Conservation (phyloP, 139 green algal species). For the Chlorella sp. region DNA sequence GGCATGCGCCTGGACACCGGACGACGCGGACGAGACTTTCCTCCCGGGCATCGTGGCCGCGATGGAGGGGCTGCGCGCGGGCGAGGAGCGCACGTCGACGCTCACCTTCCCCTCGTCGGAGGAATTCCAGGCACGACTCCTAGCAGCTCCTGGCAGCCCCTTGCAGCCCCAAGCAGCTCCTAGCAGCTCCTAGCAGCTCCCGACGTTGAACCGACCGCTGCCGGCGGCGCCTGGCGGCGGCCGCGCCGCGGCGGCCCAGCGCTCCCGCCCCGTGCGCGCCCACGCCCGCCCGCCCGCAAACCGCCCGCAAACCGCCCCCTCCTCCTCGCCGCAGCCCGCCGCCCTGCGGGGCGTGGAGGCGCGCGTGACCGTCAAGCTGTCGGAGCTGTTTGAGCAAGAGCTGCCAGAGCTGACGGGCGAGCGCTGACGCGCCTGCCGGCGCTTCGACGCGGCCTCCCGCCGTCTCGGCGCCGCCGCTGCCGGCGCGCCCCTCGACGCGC, state of each 20-base stretch:
- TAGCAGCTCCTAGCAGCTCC: too few relatives aligned
- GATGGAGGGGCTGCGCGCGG: slow-evolving; percentile 45
- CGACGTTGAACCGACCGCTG: too few relatives aligned
- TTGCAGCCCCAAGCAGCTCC: too few relatives aligned
- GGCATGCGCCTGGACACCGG: slow-evolving; percentile 56
- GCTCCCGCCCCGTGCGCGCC: background rate
- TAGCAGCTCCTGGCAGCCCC: too few relatives aligned
- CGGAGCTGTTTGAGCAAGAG: slow-evolving; percentile 56
- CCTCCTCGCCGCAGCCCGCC: slow-evolving; percentile 25
- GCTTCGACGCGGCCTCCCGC: background rate
- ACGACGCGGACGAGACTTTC: slow-evolving; percentile 44
- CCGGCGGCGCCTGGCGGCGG: background rate
- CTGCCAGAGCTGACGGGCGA: slow-evolving; percentile 43
- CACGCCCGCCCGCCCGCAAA: background rate
- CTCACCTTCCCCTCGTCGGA: slow-evolving; percentile 44
- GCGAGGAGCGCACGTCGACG: slow-evolving; percentile 31
- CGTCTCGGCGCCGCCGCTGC: background rate
- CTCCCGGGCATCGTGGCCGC: slow-evolving; percentile 39
- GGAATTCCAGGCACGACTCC: too few relatives aligned
- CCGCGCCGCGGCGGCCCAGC: too few relatives aligned
- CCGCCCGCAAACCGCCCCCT: background rate
- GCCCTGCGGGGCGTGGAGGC: slow-evolving; percentile 34
- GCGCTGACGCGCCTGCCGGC: background rate
- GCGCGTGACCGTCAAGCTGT: slow-evolving; percentile 39
- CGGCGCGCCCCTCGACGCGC: background rate